These are phyloP conservation scores for Marchantia paleacea DNA, from an alignment of 225 moss, liverwort and hornwort genomes.

Conservation along the genomic window DNA sequence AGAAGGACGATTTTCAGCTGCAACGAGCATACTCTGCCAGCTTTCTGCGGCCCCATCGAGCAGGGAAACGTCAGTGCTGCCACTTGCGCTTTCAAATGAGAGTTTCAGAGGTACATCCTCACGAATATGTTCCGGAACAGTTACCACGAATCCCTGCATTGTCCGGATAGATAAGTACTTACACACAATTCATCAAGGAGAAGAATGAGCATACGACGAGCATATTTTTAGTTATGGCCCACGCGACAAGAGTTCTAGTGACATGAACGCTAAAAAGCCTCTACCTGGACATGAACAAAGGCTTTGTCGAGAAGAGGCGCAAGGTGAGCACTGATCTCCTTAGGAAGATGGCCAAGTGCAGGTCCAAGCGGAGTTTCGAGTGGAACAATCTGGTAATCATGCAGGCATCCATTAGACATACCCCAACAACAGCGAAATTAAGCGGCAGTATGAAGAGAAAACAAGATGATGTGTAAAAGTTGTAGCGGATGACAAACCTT, in stretches of 20 bases:
- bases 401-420: neutral
- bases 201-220: neutral
- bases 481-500: conserved; percentile 50
- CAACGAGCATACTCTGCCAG: conserved; percentile 45
- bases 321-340: conserved; percentile 67
- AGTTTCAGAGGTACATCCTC: conserved; percentile 68
- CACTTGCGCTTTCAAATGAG: conserved; percentile 44
- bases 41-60: conserved; percentile 34
- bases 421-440: neutral
- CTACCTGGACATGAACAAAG: conserved; percentile 57
- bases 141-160: conserved; percentile 61
- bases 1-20: conserved; percentile 42
- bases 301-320: conserved; percentile 64
- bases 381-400: conserved; percentile 52
- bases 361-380: conserved; percentile 37
- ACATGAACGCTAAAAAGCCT: neutral
- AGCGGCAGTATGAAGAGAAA: neutral
- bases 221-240: neutral
- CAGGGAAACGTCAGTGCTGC: conserved; percentile 35
- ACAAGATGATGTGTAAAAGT: neutral
- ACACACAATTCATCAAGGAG: neutral
- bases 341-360: conserved; percentile 70
- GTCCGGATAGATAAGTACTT: neutral
- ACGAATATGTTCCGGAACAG: conserved; percentile 55
- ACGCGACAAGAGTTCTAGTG: neutral